phyloP scores from a whole-genome alignment of 163 green algal species.

The Volvox carteri region DNA sequence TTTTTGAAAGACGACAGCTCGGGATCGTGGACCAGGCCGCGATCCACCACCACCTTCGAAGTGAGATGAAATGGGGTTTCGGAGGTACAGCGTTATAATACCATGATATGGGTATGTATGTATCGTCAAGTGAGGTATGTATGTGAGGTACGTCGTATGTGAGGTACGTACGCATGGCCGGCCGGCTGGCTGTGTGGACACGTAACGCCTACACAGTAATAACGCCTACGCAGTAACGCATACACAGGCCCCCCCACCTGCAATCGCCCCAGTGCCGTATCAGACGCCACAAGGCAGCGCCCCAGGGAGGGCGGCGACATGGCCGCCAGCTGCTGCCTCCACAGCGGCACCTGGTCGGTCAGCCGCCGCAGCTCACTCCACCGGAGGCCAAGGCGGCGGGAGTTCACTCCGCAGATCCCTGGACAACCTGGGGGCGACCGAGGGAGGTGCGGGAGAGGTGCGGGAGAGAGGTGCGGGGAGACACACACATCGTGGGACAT shows the following conservation, averaged over 20 bases:
- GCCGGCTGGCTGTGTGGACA: too few relatives aligned
- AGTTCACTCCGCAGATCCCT: slow-evolving; percentile 15
- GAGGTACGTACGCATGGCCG: too few relatives aligned
- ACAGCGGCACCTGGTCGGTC: neutral
- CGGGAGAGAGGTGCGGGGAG: too few relatives aligned
- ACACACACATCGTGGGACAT: too few relatives aligned
- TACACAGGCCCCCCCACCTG: slow-evolving; percentile 24
- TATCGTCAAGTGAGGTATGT: too few relatives aligned
- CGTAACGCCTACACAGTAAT: too few relatives aligned
- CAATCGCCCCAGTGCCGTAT: slow-evolving; percentile 17
- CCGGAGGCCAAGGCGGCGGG: neutral
- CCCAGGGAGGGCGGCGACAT: slow-evolving; percentile 43
- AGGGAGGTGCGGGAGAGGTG: too few relatives aligned
- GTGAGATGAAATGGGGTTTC: neutral
- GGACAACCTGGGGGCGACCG: slow-evolving; percentile 13
- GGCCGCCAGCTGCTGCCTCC: slow-evolving; percentile 14
- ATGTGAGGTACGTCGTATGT: too few relatives aligned
- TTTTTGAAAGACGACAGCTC: slow-evolving; percentile 21
- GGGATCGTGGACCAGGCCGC: neutral
- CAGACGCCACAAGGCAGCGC: slow-evolving; percentile 44
- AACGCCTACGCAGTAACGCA: too few relatives aligned
- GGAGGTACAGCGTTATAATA: too few relatives aligned
- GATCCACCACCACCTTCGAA: slow-evolving; percentile 18
- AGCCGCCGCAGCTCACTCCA: neutral
- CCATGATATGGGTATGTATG: too few relatives aligned